A percentile compares a stretch with the other conserved stretches of the same genome.
These are phyloP conservation scores for Ustilago nuda DNA, from an alignment of 1,284 basidiomycete genomes.

Conservation along the genomic window DNA sequence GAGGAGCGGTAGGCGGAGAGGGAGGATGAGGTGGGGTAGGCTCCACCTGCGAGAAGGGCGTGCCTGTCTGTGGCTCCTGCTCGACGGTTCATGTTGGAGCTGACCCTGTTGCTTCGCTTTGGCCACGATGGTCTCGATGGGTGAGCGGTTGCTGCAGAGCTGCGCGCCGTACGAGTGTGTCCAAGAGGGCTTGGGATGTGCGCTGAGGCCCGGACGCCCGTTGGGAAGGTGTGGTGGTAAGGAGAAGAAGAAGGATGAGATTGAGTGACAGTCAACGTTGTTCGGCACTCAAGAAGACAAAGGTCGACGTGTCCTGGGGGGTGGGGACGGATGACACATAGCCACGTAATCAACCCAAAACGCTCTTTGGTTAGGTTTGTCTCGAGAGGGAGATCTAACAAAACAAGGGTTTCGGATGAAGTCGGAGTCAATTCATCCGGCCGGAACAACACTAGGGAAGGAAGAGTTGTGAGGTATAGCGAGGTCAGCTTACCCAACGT, in stretches of 20 bases:
- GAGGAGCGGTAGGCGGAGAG: constrained; percentile 50
- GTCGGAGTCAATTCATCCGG: constrained; percentile 8
- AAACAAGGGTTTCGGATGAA: constrained; percentile 19
- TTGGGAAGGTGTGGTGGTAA: background rate
- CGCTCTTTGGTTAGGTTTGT: background rate
- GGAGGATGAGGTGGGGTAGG: constrained; percentile 54
- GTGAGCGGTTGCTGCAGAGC: background rate
- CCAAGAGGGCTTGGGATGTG: background rate
- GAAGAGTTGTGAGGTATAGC: constrained; percentile 8
- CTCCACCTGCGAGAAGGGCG: constrained; percentile 52
- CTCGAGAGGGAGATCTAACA: background rate
- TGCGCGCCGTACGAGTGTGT: background rate
- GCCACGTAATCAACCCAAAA: background rate
- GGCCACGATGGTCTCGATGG: no score
- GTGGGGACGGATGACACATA: background rate
- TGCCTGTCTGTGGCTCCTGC: constrained; percentile 60
- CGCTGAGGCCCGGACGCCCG: background rate
- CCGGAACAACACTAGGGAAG: background rate
- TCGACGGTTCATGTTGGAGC: constrained; percentile 54
- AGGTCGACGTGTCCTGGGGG: constrained; percentile 29
- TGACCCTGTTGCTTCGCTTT: no score
- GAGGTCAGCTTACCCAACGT: constrained; percentile 14
- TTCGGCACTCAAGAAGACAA: constrained; percentile 18
- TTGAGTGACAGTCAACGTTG: background rate
- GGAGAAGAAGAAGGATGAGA: background rate